phyloP scores from a whole-genome alignment of 2,329 filamentous ascomycete species.

The Endothia cerciana region DNA sequence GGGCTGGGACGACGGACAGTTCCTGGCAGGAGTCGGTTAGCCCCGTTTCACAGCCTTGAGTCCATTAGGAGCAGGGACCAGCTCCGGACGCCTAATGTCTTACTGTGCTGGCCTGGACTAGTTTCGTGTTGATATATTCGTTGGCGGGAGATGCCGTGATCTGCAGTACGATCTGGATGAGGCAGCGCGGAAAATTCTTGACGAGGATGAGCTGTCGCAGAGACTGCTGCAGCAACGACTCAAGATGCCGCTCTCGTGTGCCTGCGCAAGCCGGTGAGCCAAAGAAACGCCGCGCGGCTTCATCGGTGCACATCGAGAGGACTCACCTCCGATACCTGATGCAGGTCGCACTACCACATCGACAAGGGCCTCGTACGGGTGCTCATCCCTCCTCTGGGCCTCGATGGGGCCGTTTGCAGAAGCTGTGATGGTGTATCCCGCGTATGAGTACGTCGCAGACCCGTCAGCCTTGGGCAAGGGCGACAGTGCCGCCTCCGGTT shows the following conservation, averaged over 20 bases:
- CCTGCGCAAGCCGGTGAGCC: conserved; percentile 47
- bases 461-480: conserved; percentile 75
- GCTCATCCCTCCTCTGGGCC: conserved; percentile 83
- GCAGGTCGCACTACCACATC: conserved; percentile 90
- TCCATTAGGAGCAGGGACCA: conserved; percentile 4
- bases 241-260: conserved; percentile 79
- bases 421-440: conserved; percentile 80
- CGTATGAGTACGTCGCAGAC: conserved; percentile 75
- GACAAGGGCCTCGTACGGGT: conserved; percentile 86
- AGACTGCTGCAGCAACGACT: conserved; percentile 73
- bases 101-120: conserved; percentile 65
- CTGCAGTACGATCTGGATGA: conserved; percentile 84
- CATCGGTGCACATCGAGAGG: background rate
- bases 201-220: conserved; percentile 76
- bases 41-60: conserved; percentile 17
- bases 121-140: conserved; percentile 63
- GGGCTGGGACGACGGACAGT: conserved; percentile 76
- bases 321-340: conserved; percentile 77
- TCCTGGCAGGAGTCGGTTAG: conserved; percentile 56
- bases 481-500: conserved; percentile 58
- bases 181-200: conserved; percentile 73
- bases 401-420: conserved; percentile 94
- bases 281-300: conserved; percentile 26
- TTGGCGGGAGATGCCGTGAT: conserved; percentile 71
- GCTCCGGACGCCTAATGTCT: conserved; percentile 34